Evolutionary conservation across 495 filamentous ascomycete species (phyloP).

Genomic region (Peziza echinospora): DNA sequence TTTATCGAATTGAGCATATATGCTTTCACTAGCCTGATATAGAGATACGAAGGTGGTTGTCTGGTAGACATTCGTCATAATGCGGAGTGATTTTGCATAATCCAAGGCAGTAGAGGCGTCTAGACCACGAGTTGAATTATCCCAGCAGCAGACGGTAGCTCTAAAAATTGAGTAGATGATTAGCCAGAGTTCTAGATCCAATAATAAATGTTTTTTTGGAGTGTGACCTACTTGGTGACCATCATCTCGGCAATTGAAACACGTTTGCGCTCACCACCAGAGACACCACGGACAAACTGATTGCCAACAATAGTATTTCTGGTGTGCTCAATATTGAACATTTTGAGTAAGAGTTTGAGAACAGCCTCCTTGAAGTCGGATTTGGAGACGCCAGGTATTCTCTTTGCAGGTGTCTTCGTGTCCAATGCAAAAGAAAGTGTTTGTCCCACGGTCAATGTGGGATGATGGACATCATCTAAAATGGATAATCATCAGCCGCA

Average conservation of each 20-base stretch:
- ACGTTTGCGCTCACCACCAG: conserved; percentile 65
- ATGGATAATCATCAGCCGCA: not conserved
- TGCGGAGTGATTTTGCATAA: conserved; percentile 43
- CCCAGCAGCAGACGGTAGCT: conserved; percentile 53
- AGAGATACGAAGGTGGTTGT: conserved; percentile 60
- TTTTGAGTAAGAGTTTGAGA: conserved; percentile 48
- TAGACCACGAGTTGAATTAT: conserved; percentile 66
- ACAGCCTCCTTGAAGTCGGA: conserved; percentile 44
- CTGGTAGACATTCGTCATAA: conserved; percentile 59
- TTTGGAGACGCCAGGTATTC: conserved; percentile 42
- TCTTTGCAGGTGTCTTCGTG: conserved; percentile 54
- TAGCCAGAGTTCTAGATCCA: conserved; percentile 22
- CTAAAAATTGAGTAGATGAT: conserved; percentile 59
- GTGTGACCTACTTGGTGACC: conserved; percentile 35
- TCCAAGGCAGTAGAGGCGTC: conserved; percentile 60
- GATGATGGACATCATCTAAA: conserved; percentile 55
- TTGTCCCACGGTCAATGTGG: conserved; percentile 62
- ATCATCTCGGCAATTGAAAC: conserved; percentile 47
- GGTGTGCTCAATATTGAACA: conserved; percentile 79
- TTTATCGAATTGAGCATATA: conserved; percentile 74
- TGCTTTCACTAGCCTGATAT: conserved; percentile 67
- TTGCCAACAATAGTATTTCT: conserved; percentile 63
- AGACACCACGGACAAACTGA: conserved; percentile 61
- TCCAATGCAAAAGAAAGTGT: conserved; percentile 69
- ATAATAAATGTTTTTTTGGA: conserved; percentile 12